Evolutionary conservation across 2,329 filamentous ascomycete genomes (phyloP).

Genomic region (Cordyceps pruinosa): DNA sequence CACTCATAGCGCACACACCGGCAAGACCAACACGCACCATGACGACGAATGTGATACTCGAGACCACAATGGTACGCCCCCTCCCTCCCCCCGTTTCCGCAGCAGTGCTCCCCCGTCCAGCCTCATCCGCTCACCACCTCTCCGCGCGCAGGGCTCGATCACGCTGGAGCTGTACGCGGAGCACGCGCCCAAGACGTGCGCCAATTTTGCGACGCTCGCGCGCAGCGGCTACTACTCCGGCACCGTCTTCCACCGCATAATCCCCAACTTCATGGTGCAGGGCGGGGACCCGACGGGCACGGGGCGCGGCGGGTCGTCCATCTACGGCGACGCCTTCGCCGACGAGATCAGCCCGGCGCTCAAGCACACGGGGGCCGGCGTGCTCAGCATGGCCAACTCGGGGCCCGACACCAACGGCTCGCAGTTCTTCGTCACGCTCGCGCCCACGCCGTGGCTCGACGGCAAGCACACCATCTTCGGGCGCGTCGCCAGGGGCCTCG

Average conservation of each 20-base stretch:
- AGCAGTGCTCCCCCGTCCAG: neutral
- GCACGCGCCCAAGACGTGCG: constrained; percentile 84
- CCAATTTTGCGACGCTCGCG: constrained; percentile 77
- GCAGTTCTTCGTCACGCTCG: constrained; percentile 94
- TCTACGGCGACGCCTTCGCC: constrained; percentile 89
- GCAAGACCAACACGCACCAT: constrained; percentile 36
- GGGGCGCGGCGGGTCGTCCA: constrained; percentile 78
- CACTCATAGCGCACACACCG: neutral
- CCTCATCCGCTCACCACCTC: neutral
- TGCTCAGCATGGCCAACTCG: constrained; percentile 95
- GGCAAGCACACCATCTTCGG: constrained; percentile 97
- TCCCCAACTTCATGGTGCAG: constrained; percentile 94
- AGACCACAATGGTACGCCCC: constrained; percentile 70
- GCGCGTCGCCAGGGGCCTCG: constrained; percentile 75
- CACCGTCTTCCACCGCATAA: constrained; percentile 87
- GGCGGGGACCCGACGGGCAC: constrained; percentile 91
- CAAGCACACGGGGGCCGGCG: constrained; percentile 86
- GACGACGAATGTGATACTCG: constrained; percentile 71
- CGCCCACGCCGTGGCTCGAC: constrained; percentile 92
- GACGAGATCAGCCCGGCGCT: constrained; percentile 77
- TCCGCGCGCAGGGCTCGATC: constrained; percentile 61
- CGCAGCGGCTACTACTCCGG: constrained; percentile 81
- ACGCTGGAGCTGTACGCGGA: constrained; percentile 81
- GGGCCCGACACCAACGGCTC: constrained; percentile 90
- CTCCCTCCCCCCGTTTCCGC: neutral